Conservation (phyloP, 441 rosid genomes). For the Jatropha multifida region DNA sequence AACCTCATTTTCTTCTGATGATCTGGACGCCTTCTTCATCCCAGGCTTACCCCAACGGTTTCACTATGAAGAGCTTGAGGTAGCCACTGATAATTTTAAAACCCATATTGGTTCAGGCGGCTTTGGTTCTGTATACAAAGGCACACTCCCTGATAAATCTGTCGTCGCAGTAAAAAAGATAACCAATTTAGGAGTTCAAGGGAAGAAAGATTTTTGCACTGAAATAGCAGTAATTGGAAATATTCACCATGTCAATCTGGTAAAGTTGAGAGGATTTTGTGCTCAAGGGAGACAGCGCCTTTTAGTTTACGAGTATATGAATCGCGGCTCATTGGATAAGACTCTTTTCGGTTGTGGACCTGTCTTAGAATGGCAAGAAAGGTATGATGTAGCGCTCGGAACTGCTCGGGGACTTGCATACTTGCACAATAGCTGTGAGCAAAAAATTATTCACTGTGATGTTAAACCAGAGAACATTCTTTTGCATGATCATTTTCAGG, state of each 20-base stretch:
- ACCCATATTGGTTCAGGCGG: slow-evolving; percentile 78
- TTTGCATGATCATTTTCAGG: slow-evolving; percentile 66
- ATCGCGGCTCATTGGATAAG: slow-evolving; percentile 67
- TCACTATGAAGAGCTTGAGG: slow-evolving; percentile 62
- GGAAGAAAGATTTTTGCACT: slow-evolving; percentile 78
- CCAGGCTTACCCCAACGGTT: slow-evolving; percentile 85
- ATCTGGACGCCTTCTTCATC: slow-evolving; percentile 68
- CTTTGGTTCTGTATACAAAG: slow-evolving; percentile 79
- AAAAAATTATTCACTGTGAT: slow-evolving; percentile 86
- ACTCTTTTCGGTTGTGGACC: slow-evolving; percentile 67
- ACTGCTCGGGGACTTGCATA: slow-evolving; percentile 91
- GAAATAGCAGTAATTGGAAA: slow-evolving; percentile 83
- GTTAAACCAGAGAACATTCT: slow-evolving; percentile 93
- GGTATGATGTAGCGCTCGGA: slow-evolving; percentile 76
- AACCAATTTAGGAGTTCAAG: slow-evolving; percentile 63
- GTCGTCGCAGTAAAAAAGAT: slow-evolving; percentile 80
- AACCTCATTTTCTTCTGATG: slow-evolving; percentile 51
- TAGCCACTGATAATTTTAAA: slow-evolving; percentile 74
- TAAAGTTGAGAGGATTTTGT: slow-evolving; percentile 82
- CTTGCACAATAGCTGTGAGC: slow-evolving; percentile 77
- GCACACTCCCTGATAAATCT: slow-evolving; percentile 58
- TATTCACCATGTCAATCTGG: slow-evolving; percentile 82
- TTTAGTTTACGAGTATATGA: slow-evolving; percentile 88
- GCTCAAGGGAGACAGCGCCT: slow-evolving; percentile 67
- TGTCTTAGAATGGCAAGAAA: slow-evolving; percentile 83